Base-by-base conservation (phyloP, 75 land plant species). In the Azolla pinnata region DNA sequence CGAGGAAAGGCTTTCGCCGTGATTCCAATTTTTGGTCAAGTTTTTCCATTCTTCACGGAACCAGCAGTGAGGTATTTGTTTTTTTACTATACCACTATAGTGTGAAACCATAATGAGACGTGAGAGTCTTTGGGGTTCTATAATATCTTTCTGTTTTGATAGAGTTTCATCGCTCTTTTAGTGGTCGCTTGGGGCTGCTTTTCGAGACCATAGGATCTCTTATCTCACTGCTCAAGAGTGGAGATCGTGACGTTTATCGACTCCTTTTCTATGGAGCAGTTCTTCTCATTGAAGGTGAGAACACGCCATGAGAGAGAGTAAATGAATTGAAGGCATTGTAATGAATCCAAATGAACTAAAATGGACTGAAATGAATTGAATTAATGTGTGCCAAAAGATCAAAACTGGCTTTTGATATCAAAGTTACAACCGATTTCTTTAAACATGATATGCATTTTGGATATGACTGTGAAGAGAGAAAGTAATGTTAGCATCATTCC, bases 21-120 rank as follows among this genome's bases (percentile, higher is more conserved):
- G 50, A 57, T 95, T 10, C 99, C 99, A 35, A 48, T 86, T 38
- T 60, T 95, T 31, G 84, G 82, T n/a, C 79, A 88, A 33, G 72
- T 95, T 52, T 40, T 95, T 33, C 92, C 99, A 4, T 84, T 95
- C 56, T 84, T 90, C 71, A 88, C 88, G 0, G 92, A 95, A 33
- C 80, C 99, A 5, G 72, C 77, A 27, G 74, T 81, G 46, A 60
- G 83, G 91, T 90, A 20, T 61, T 75, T 50, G 25, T 20, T 31
- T 31, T 14, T 38, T 8, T 60, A 8, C 20, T 42, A n/a, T n/a
- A n/a, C n/a, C n/a, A n/a, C n/a, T n/a, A n/a, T n/a, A n/a, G n/a
- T n/a, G n/a, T n/a, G n/a, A n/a, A n/a, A n/a, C n/a, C n/a, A n/a
- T n/a, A n/a, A n/a, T n/a, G n/a, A n/a, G n/a, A n/a, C n/a, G n/a